Evolutionary conservation across 139 green algal species (phyloP), one percentile per base, ranked within the genome.

Genomic region (Chlamydomonas sphaeroides): DNA sequence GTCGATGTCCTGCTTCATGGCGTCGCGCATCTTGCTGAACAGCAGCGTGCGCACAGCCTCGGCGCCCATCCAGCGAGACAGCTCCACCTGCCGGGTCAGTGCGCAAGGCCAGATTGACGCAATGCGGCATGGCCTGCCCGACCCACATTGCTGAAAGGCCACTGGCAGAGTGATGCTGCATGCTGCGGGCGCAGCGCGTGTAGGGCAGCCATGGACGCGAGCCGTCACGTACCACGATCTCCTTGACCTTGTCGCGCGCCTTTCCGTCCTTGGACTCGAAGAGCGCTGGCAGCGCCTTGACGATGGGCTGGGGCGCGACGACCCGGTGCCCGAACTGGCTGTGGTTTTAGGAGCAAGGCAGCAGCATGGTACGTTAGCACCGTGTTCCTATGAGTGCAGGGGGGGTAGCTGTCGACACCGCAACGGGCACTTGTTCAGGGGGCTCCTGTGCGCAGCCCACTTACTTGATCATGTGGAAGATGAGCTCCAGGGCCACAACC

Each of bases 221-320:
- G n/a, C n/a, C n/a, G n/a, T n/a, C 21, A 77, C 91, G 53, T 68
- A 95, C 94, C 80, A 94, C 91, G 21, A 98, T 78, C 30, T 93
- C 90, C 81, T 99, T 99, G 68, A 91, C 91, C 56, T 92, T 93
- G 30, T 93, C 89, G 1, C 97, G 78, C 7, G 97, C 93, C 39
- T 96, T 96, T 6, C 84, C 92, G 75, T 99, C 95, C 74, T 96
- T 95, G 78, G 95, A 90, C 23, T 96, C 92, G 84, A 98, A 98
- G 39, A 99, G 80, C 1, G 88, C 65, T 0, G 95, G 92, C 65
- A 98, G 78, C 0, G 90, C 87, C 85, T 97, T 97, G 42, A 99
- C 78, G 32, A 99, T 87, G 14, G 91, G 89, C 90, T 98, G 92
- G 30, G 94, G 88, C 0, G 90, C 74, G n/a, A 99, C 66, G 0